Evolutionary conservation across 108 stramenopile genomes (phyloP).

Genomic region (Conticribra weissflogii): DNA sequence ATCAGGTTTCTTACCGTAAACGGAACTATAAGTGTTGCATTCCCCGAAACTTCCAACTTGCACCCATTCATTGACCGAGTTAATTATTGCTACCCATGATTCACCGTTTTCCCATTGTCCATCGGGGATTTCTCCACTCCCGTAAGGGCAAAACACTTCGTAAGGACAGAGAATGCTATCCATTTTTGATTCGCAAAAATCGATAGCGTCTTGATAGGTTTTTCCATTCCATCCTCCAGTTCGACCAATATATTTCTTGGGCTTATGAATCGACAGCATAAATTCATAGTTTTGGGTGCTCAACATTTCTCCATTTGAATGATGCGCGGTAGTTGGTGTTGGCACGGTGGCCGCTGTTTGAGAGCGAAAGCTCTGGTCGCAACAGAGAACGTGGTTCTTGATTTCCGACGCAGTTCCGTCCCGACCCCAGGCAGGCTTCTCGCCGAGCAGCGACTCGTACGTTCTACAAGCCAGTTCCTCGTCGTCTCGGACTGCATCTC

Average conservation of each 20-base stretch:
- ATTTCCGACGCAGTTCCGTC: conserved; percentile 22
- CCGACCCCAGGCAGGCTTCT: conserved; percentile 23
- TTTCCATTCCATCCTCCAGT: conserved; percentile 29
- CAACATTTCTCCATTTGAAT: not conserved
- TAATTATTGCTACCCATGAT: conserved; percentile 32
- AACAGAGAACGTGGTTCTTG: conserved; percentile 28
- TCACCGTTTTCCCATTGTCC: conserved; percentile 7
- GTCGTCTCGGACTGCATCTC: conserved; percentile 10
- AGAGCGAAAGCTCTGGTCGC: not conserved
- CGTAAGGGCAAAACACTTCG: conserved; percentile 37
- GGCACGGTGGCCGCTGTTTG: not conserved
- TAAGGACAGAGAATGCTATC: conserved; percentile 36
- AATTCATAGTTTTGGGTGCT: not conserved
- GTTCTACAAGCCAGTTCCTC: conserved; percentile 8
- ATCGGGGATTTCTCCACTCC: conserved; percentile 16
- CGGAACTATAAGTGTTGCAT: conserved; percentile 12
- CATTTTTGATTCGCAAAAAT: conserved; percentile 29
- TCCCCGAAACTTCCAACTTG: conserved; percentile 33
- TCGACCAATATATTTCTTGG: not conserved
- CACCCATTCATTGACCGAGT: conserved; percentile 29
- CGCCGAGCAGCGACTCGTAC: conserved; percentile 3
- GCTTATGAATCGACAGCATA: not conserved
- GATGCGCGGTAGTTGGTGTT: not conserved
- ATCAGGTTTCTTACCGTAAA: conserved; percentile 5
- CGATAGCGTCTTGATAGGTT: conserved; percentile 27